These are phyloP conservation scores for Apiospora malaysiana DNA, from an alignment of 2,329 filamentous ascomycete species.

Conservation along the genomic window DNA sequence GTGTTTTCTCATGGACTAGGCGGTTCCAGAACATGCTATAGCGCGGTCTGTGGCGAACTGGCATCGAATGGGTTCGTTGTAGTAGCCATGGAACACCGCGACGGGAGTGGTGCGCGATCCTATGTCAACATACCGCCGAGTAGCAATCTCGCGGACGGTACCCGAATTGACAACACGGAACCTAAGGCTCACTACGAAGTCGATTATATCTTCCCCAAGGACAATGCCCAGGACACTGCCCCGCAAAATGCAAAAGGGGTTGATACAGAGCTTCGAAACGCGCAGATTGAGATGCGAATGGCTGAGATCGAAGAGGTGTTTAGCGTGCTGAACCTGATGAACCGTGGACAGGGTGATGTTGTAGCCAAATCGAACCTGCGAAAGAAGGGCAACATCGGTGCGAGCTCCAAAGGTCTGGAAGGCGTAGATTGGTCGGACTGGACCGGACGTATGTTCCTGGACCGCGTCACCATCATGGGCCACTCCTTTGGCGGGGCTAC, in stretches of 20 bases:
- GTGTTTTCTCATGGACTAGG: conserved; percentile 72
- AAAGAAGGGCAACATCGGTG: conserved; percentile 61
- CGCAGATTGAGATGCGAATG: conserved; percentile 67
- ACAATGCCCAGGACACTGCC: conserved; percentile 55
- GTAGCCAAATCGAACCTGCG: conserved; percentile 60
- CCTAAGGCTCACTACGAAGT: conserved; percentile 53
- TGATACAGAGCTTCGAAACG: conserved; percentile 62
- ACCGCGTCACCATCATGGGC: conserved; percentile 65
- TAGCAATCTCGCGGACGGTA: conserved; percentile 40
- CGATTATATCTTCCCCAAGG: conserved; percentile 69
- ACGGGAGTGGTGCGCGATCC: conserved; percentile 66
- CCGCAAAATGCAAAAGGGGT: conserved; percentile 65
- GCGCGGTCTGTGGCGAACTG: conserved; percentile 68
- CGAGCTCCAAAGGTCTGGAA: conserved; percentile 62
- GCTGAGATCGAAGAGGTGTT: conserved; percentile 71
- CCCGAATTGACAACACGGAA: conserved; percentile 41
- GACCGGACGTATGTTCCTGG: conserved; percentile 59
- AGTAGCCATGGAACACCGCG: conserved; percentile 68
- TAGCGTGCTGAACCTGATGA: conserved; percentile 59
- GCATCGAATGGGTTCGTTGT: conserved; percentile 71
- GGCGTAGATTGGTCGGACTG: conserved; percentile 62
- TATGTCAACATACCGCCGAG: conserved; percentile 61
- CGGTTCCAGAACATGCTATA: conserved; percentile 67
- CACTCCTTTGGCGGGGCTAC: conserved; percentile 73
- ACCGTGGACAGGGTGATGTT: conserved; percentile 57